These are phyloP conservation scores for Andrographis paniculata DNA, from an alignment of 305 asterid genomes.

Conservation along the genomic window DNA sequence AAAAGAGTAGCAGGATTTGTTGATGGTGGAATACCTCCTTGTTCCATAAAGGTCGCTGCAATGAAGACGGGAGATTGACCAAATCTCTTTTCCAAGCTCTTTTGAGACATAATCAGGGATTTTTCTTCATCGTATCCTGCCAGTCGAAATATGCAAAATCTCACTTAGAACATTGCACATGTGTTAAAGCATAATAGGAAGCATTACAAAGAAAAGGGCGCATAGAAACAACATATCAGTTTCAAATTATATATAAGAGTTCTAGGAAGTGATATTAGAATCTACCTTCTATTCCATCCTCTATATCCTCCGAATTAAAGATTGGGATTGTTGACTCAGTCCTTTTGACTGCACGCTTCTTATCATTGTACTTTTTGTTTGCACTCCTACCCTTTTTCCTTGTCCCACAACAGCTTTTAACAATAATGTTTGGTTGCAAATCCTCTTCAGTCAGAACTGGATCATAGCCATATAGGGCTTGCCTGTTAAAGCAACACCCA, in stretches of 20 bases:
- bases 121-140: conserved; percentile 76
- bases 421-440: conserved; percentile 30
- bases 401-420: conserved; percentile 31
- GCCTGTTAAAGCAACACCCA: conserved; percentile 44
- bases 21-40: conserved; percentile 78
- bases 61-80: conserved; percentile 84
- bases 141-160: neutral
- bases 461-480: conserved; percentile 40
- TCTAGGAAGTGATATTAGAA: neutral
- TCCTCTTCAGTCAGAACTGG: conserved; percentile 33
- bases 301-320: conserved; percentile 28
- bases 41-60: conserved; percentile 74
- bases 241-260: too few species aligned
- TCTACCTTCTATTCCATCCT: conserved; percentile 33
- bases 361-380: conserved; percentile 28
- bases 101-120: conserved; percentile 74
- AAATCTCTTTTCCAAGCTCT: conserved; percentile 77
- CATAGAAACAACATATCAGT: neutral
- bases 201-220: neutral
- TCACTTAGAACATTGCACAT: neutral
- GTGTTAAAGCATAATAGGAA: neutral
- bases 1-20: conserved; percentile 63
- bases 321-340: conserved; percentile 30
- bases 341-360: conserved; percentile 25
- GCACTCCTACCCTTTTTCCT: conserved; percentile 23